phyloP scores from a whole-genome alignment of 148 eudicot species.

The Heliamphora exappendiculata region DNA sequence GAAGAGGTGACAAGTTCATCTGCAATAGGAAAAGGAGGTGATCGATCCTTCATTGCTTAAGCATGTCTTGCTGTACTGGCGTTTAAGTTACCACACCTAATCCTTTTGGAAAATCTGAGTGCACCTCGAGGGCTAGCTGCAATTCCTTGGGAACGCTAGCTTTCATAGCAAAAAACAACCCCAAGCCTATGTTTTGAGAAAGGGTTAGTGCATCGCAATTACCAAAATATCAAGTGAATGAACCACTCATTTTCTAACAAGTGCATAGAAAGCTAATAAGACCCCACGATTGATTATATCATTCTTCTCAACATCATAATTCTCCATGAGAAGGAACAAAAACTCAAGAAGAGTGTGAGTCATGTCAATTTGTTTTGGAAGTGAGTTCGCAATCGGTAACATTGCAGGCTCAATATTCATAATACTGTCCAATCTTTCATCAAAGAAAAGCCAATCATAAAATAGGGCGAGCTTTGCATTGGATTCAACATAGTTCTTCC shows the following conservation, averaged over 20 bases:
- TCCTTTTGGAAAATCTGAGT: constrained; percentile 10
- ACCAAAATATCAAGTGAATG: constrained; percentile 53
- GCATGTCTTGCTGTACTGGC: not conserved
- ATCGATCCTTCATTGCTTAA: not conserved
- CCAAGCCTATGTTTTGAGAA: constrained; percentile 51
- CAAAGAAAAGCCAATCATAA: constrained; percentile 94
- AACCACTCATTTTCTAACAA: constrained; percentile 61
- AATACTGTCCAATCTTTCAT: constrained; percentile 56
- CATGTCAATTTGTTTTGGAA: constrained; percentile 58
- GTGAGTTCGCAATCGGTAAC: constrained; percentile 63
- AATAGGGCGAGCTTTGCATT: constrained; percentile 70
- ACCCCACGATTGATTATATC: constrained; percentile 41
- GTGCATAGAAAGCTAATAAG: constrained; percentile 38
- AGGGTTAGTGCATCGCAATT: constrained; percentile 45
- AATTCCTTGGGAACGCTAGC: constrained; percentile 11
- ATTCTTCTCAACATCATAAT: constrained; percentile 68
- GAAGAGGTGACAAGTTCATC: not conserved
- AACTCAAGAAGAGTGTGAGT: constrained; percentile 76
- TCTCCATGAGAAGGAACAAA: constrained; percentile 54
- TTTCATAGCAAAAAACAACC: constrained; percentile 26
- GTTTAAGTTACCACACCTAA: too few relatives aligned
- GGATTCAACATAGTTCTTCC: constrained; percentile 40
- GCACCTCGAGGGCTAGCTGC: constrained; percentile 4
- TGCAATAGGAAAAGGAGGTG: not conserved
- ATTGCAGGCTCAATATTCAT: constrained; percentile 89